phyloP scores from a whole-genome alignment of 192 early-diverging fungal species.

The Coemansia sp. region DNA sequence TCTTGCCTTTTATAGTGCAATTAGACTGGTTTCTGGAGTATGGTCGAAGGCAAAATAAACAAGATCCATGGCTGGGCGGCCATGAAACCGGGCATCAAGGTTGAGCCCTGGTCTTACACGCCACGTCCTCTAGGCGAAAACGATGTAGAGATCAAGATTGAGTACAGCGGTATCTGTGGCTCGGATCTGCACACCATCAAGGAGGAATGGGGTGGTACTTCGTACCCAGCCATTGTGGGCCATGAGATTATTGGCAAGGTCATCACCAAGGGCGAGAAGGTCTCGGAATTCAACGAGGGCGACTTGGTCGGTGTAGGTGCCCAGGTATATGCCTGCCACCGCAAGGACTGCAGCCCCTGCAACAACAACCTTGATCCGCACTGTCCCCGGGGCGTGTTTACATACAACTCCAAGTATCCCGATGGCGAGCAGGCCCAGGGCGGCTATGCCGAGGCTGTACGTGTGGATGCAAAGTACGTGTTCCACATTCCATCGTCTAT shows the following conservation, averaged over 20 bases:
- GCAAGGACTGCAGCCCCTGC: constrained; percentile 57
- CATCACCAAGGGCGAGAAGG: constrained; percentile 58
- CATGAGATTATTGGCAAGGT: constrained; percentile 71
- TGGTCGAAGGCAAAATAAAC: constrained; percentile 25
- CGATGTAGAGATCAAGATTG: constrained; percentile 73
- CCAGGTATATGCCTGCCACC: constrained; percentile 58
- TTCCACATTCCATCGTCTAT: constrained; percentile 62
- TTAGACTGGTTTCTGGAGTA: neutral
- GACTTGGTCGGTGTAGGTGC: constrained; percentile 69
- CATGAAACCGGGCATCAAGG: constrained; percentile 25
- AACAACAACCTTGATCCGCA: constrained; percentile 40
- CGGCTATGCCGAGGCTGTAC: constrained; percentile 63
- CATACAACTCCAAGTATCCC: constrained; percentile 57
- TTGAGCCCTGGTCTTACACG: constrained; percentile 56
- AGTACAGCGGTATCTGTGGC: constrained; percentile 74
- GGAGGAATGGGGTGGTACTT: constrained; percentile 57
- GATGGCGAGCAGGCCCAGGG: constrained; percentile 56
- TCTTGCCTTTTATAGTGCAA: too few relatives aligned
- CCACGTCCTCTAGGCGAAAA: constrained; percentile 59
- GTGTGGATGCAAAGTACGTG: constrained; percentile 58
- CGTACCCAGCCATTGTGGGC: constrained; percentile 56
- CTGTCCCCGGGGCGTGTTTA: constrained; percentile 49
- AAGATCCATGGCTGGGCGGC: constrained; percentile 52
- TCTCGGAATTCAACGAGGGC: constrained; percentile 55
- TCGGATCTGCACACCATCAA: constrained; percentile 72